Percentiles rank a stretch among this genome's conserved stretches.
phyloP scores from a whole-genome alignment of 176 grass and related monocot genomes.

The Pharus latifolius region DNA sequence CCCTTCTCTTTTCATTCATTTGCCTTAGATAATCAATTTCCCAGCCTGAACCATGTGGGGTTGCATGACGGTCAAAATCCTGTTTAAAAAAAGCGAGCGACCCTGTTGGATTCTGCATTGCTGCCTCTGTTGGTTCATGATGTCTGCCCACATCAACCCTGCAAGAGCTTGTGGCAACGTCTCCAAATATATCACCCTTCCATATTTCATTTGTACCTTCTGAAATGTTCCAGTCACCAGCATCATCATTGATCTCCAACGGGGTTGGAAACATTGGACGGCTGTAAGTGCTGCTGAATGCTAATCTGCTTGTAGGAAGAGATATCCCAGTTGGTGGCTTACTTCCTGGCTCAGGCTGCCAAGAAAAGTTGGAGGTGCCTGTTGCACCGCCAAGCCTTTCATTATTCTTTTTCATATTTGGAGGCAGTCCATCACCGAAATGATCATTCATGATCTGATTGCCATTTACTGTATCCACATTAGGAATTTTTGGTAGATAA shows the following conservation, averaged over 20 bases:
- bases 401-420: constrained; percentile 27
- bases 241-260: constrained; percentile 42
- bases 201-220: constrained; percentile 9
- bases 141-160: constrained; percentile 28
- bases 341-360: constrained; percentile 19
- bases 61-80: constrained; percentile 9
- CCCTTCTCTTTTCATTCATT: constrained; percentile 44
- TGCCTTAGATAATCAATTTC: constrained; percentile 53
- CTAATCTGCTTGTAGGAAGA: constrained; percentile 11
- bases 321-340: constrained; percentile 17
- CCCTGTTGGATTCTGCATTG: constrained; percentile 21
- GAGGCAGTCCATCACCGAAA: constrained; percentile 26
- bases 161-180: constrained; percentile 6
- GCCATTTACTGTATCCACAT: constrained; percentile 18
- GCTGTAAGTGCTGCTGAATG: constrained; percentile 12
- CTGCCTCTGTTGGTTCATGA: constrained; percentile 23
- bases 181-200: constrained; percentile 1
- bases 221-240: constrained; percentile 27
- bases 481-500: constrained; percentile 19
- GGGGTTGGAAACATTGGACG: constrained; percentile 52
- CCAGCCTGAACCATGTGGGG: constrained; percentile 35
- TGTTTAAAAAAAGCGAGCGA: constrained; percentile 47
- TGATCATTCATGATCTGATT: constrained; percentile 23
- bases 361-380: constrained; percentile 33
- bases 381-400: constrained; percentile 24